These are phyloP conservation scores for Chlorella variabilis DNA, from an alignment of 163 green algal genomes.

Conservation along the genomic window DNA sequence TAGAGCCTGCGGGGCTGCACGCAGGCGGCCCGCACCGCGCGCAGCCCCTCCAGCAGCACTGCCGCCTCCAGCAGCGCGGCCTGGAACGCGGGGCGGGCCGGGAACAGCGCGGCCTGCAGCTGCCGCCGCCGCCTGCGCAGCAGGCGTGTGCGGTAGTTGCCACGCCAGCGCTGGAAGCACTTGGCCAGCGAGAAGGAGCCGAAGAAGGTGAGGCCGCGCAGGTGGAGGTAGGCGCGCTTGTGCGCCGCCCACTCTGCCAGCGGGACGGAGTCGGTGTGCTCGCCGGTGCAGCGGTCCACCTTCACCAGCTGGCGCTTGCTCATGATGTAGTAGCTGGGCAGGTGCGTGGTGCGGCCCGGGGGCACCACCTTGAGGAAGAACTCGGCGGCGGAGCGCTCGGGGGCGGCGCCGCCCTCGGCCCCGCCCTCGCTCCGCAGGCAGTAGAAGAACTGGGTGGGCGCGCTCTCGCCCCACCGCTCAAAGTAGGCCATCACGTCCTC, in stretches of 20 bases:
- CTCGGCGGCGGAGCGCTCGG: not conserved
- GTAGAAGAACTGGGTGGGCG: slow-evolving; percentile 1
- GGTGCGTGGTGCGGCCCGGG: not conserved
- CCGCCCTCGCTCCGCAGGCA: not conserved
- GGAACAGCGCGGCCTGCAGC: not conserved
- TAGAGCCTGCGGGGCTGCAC: not conserved
- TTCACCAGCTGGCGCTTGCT: slow-evolving; percentile 17
- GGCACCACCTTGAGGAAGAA: slow-evolving; percentile 12
- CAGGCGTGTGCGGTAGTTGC: not conserved
- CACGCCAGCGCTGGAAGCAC: not conserved
- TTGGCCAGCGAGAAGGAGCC: slow-evolving; percentile 5
- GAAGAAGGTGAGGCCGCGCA: slow-evolving; percentile 21
- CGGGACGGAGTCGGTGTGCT: slow-evolving; percentile 1
- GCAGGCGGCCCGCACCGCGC: not conserved
- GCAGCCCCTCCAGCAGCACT: not conserved
- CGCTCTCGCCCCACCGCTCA: not conserved
- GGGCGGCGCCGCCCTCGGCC: not conserved
- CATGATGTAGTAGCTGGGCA: slow-evolving; percentile 5
- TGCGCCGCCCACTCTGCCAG: not conserved
- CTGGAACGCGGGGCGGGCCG: not conserved
- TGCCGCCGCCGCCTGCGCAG: not conserved
- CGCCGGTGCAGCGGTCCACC: not conserved
- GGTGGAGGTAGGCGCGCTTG: slow-evolving; percentile 10
- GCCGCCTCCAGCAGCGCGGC: not conserved
- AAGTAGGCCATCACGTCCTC: slow-evolving; percentile 22